Conservation (phyloP, 1,284 basidiomycete genomes). For the Ustilago crameri region DNA sequence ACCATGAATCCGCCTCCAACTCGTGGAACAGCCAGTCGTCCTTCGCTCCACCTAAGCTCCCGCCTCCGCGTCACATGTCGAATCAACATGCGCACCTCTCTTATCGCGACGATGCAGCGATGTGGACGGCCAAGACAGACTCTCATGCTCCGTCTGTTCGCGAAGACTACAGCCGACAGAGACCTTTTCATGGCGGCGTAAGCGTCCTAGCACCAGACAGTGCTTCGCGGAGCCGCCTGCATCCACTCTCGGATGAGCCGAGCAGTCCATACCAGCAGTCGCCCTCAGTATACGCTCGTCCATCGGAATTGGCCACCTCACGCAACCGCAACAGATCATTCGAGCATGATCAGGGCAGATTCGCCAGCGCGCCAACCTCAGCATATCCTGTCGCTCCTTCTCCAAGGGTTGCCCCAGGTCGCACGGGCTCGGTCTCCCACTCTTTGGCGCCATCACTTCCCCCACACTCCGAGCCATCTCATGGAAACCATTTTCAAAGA, state of each 20-base stretch:
- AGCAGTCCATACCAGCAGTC: constrained; percentile 2
- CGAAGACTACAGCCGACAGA: constrained; percentile 8
- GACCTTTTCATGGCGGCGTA: not conserved
- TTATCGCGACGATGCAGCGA: constrained; percentile 1
- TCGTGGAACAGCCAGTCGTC: constrained; percentile 5
- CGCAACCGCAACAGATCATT: not conserved
- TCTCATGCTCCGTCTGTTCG: not conserved
- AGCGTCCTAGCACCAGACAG: not conserved
- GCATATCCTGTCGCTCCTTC: not conserved
- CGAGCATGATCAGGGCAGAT: constrained; percentile 3
- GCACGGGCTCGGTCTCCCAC: not conserved
- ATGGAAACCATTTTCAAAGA: not conserved
- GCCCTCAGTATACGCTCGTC: constrained; percentile 7
- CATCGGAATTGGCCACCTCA: not conserved
- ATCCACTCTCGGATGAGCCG: constrained; percentile 1
- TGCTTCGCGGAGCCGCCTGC: not conserved
- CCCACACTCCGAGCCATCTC: not conserved
- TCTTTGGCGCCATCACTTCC: not conserved
- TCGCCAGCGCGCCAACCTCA: not conserved
- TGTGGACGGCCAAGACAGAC: not conserved
- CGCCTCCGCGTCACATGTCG: constrained; percentile 14
- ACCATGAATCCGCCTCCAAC: not conserved
- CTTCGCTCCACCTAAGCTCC: constrained; percentile 25
- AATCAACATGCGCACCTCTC: constrained; percentile 1
- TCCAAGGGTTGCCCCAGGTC: not conserved